Base-by-base conservation (phyloP, 768 basidiomycete species). In the Boletus sp. region DNA sequence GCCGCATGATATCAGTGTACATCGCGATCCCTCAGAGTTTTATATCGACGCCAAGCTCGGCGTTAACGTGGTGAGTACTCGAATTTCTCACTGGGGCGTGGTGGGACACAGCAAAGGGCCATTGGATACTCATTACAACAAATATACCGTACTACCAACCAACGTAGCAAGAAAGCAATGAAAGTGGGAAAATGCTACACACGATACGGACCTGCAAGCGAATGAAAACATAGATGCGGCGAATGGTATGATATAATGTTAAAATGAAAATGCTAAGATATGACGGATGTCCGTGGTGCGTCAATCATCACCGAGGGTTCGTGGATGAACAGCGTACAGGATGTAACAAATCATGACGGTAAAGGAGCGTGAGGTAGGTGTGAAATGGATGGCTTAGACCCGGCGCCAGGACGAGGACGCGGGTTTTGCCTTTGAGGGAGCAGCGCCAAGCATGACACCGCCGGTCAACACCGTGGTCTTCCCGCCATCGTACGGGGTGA, bases 391-490 rank as follows among this genome's bases (percentile, higher is more conserved):
- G 58, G 50, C 61, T 75, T 64, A 80, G 54, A 75, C 76, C 68
- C 83, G 80, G 67, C 84, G 83, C 85, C 86, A 87, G 80, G 70
- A 79, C 73, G 67, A 53, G 46, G 61, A 51, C 43, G 60, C 50
- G 53, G 71, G 64, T 66, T 65, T 65, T 63, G 63, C 54, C 59
- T 72, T 66, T 49, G 67, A 54, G 53, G 71, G 65, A 59, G 73
- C 77, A 37, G 78, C 74, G 47, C 88, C 89, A 56, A 92, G 86
- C 90, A 92, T 92, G 60, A 91, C 89, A 59, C 89, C 90, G 53
- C 90, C 90, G 3, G 89, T 90, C 62, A 92, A 82, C 47, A 91
- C 89, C 29, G 89, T 90, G 50, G 90, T 92, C 79, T 90, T 90
- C 59, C 90, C 90, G 52, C 88, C 89, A 61, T 92, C 89, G 63